phyloP scores from a whole-genome alignment of 495 filamentous ascomycete genomes.

The Hyaloscypha bicolor region DNA sequence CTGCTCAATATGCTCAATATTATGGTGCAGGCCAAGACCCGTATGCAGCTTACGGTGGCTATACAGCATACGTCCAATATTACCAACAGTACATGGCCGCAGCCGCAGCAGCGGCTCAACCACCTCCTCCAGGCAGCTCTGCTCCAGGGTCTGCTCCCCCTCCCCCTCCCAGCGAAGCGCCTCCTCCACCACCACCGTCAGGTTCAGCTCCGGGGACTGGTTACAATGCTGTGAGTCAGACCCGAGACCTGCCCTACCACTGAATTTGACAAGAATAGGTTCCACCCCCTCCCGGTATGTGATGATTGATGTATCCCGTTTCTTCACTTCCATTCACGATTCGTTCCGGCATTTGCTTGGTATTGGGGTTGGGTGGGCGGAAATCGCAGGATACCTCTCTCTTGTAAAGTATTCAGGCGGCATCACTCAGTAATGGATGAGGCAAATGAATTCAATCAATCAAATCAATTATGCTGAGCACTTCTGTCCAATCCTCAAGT shows the following conservation, averaged over 20 bases:
- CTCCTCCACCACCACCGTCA: slow-evolving; percentile 56
- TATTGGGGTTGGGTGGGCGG: not conserved
- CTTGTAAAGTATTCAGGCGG: slow-evolving; percentile 22
- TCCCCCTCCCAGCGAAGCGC: slow-evolving; percentile 58
- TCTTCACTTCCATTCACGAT: not conserved
- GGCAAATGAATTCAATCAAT: slow-evolving; percentile 27
- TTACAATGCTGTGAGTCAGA: slow-evolving; percentile 66
- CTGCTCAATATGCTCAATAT: slow-evolving; percentile 84
- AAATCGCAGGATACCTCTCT: slow-evolving; percentile 29
- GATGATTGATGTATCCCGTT: slow-evolving; percentile 1
- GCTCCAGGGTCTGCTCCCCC: slow-evolving; percentile 56
- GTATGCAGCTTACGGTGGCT: slow-evolving; percentile 91
- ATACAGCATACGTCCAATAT: slow-evolving; percentile 73
- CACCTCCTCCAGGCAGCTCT: slow-evolving; percentile 33
- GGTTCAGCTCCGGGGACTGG: slow-evolving; percentile 55
- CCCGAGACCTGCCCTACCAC: not conserved
- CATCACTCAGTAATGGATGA: slow-evolving; percentile 4
- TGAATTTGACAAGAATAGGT: slow-evolving; percentile 42
- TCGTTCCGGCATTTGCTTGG: not conserved
- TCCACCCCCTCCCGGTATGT: slow-evolving; percentile 59
- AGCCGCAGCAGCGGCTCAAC: slow-evolving; percentile 51
- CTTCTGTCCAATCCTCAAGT: slow-evolving; percentile 28
- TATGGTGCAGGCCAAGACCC: slow-evolving; percentile 69
- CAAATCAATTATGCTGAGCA: slow-evolving; percentile 31
- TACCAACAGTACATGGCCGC: slow-evolving; percentile 59